These are phyloP conservation scores for Trichoderma citrinoviride DNA, from an alignment of 2,329 filamentous ascomycete genomes.

Conservation along the genomic window DNA sequence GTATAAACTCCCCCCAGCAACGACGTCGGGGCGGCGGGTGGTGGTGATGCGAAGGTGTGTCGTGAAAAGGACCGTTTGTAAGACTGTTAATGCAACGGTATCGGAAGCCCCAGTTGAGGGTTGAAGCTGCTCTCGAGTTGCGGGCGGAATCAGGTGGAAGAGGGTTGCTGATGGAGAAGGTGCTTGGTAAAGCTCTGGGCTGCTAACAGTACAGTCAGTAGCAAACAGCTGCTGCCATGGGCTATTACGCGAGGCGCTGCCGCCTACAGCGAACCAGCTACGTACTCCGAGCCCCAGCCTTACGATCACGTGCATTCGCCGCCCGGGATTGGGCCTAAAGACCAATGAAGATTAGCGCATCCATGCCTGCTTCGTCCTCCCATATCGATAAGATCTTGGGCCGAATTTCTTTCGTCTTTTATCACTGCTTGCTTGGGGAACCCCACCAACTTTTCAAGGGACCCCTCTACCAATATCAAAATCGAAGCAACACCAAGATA, in stretches of 20 bases:
- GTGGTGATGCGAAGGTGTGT: not conserved
- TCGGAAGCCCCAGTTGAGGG: conserved; percentile 25
- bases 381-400: conserved; percentile 36
- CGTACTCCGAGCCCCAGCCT: conserved; percentile 29
- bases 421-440: conserved; percentile 16
- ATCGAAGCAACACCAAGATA: not conserved
- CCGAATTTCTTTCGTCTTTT: conserved; percentile 28
- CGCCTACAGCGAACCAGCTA: conserved; percentile 36
- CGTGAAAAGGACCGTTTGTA: not conserved
- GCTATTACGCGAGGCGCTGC: conserved; percentile 46
- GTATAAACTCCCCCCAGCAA: conserved; percentile 27
- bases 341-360: not conserved
- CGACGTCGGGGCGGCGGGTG: conserved; percentile 18
- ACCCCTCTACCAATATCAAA: not conserved
- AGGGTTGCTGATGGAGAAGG: conserved; percentile 34
- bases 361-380: not conserved
- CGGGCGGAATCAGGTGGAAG: conserved; percentile 33
- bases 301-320: conserved; percentile 34
- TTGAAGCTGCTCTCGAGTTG: conserved; percentile 27
- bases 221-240: conserved; percentile 34
- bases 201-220: not conserved
- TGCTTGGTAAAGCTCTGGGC: conserved; percentile 38
- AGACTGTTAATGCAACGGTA: conserved; percentile 5
- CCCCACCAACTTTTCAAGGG: conserved; percentile 28
- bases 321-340: not conserved